Percentiles rank a stretch among this genome's conserved stretches.
These are phyloP conservation scores for Eimeria praecox DNA, from an alignment of 169 alveolate species.

Conservation along the genomic window DNA sequence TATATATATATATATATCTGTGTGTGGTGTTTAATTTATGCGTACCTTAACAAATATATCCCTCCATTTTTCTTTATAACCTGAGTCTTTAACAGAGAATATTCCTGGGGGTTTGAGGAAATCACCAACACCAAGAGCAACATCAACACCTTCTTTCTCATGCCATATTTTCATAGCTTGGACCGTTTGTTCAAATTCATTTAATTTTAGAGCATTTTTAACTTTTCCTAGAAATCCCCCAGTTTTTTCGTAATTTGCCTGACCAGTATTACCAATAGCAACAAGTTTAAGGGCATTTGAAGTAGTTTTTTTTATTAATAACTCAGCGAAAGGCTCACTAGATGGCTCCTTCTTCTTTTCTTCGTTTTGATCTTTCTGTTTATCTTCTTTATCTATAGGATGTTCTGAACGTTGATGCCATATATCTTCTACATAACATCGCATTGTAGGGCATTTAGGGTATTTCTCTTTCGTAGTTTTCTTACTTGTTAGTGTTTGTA, in stretches of 20 bases:
- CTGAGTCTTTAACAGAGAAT: constrained; percentile 15
- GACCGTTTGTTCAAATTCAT: constrained; percentile 60
- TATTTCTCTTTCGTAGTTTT: constrained; percentile 17
- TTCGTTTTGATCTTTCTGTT: constrained; percentile 18
- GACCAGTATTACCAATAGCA: constrained; percentile 60
- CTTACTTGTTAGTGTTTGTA: constrained; percentile 5
- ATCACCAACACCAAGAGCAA: constrained; percentile 72
- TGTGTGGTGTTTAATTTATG: background rate
- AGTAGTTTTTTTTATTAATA: background rate
- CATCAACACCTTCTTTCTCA: constrained; percentile 42
- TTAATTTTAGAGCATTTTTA: constrained; percentile 2
- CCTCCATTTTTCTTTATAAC: constrained; percentile 24
- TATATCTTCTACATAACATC: constrained; percentile 9
- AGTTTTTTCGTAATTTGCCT: background rate
- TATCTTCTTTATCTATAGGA: background rate
- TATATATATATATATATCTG: background rate
- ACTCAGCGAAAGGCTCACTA: constrained; percentile 1
- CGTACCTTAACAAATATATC: constrained; percentile 73
- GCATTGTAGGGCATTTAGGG: constrained; percentile 75
- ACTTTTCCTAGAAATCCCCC: background rate
- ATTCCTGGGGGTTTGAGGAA: constrained; percentile 51
- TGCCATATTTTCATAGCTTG: constrained; percentile 45
- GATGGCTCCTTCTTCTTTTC: background rate
- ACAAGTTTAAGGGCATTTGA: constrained; percentile 67
- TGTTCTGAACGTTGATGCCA: constrained; percentile 43